Evolutionary conservation across 495 filamentous ascomycete genomes (phyloP), one percentile per base, ranked within the genome.

Genomic region (Aspergillus avenaceus): DNA sequence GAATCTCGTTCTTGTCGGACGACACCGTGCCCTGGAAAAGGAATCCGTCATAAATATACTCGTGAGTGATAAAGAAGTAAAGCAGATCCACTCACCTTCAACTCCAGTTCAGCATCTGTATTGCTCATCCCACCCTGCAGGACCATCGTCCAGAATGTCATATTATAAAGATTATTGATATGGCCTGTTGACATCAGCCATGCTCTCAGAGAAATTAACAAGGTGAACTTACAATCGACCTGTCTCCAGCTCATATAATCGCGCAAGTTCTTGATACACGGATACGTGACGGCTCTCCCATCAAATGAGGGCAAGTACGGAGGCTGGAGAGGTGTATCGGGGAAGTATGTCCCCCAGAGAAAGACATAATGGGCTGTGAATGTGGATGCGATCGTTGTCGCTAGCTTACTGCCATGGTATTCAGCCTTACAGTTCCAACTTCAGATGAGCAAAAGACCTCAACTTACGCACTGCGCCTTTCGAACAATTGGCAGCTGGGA

Each of bases 211-310:
- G 18, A 25, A 46, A 19, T 22, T n/a, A n/a, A 34, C 25, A 12
- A n/a, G 21, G 25, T 3, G 36, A 29, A 69, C 85, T 64, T 63
- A 95, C 92, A 97, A 65, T 98, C 93, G 27, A 87, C 93, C 69
- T 98, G 93, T 54, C 93, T 77, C 93, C 93, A 98, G 58, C 87
- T 90, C 81, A 97, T 83, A 65, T 98, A 98, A 64, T 98, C 93
- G 32, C 91, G 79, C 49, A 97, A 61, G 62, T 92, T 91, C 59
- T 76, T 75, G 12, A 79, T 73, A 37, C 78, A 84, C 0, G 93
- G 92, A 69, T 97, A 98, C 54, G 83, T 76, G 28, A 97, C 91
- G 9, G 91, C 90, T 14, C 93, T 73, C 1, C 91, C 93, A 70
- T 98, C 93, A 64, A 98, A 98, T 23, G 82, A 87, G 3, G 93